Base-by-base conservation (phyloP, 768 basidiomycete genomes). In the Rhodotorula kratochvilovae region DNA sequence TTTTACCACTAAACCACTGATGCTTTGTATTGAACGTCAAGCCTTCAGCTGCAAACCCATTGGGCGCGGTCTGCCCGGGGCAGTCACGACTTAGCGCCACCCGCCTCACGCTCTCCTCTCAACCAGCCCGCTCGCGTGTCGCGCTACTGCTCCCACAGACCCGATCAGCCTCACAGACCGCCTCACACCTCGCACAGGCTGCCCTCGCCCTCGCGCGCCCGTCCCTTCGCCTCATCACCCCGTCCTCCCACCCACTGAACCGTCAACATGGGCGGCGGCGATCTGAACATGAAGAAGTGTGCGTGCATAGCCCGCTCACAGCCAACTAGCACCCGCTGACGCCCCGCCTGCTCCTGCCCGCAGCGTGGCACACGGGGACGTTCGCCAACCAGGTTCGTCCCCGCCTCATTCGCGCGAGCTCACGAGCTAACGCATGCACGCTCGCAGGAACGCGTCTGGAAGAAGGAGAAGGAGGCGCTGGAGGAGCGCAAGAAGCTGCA, bases 401-500 rank as follows among this genome's bases (percentile, higher is more conserved):
- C 88, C 93, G 85, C 90, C 29, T 13, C 39, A 12, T 11, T 21
- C 29, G 27, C 19, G 8, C 25, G 0, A 31, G 2, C 31, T 2
- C 27, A 2, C 45, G 48, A 27, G 31, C 66, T 95, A 82, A 82
- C 96, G 92, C 31, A 1, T 15, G 2, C 33, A 1, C 35, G 4
- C 7, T 8, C 92, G 83, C 95, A 97, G 88, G 92, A 95, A 87
- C 87, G 90, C 86, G 96, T 98, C 78, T 98, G 96, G 95, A 85
- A 97, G 66, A 90, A 95, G 81, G 96, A 99, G 82, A 93, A 95
- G 86, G 89, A 91, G 79, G 92, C 93, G 65, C 88, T 96, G 67
- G 95, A 95, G 79, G 96, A 99, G 82, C 96, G 95, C 84, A 98
- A 97, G 87, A 95, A 95, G 79, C 85, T 96, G 16, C 91, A 93